Base-by-base conservation (phyloP, 1,284 basidiomycete genomes). In the Violaceomyces palustris region DNA sequence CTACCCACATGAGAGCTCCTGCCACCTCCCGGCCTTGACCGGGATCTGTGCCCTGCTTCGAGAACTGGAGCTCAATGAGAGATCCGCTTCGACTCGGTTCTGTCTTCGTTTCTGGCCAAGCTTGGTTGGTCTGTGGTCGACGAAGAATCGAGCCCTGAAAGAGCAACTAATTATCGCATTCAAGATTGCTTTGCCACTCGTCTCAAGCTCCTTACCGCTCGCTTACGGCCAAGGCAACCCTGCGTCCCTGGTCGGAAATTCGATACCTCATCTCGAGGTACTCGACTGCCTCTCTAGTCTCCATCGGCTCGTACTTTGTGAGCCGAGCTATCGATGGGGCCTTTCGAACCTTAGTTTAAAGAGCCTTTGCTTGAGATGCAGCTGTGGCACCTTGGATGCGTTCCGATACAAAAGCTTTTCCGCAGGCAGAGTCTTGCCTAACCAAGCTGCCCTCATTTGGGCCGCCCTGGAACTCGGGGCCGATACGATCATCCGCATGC, bases 391-490 rank as follows among this genome's bases (percentile, higher is more conserved):
- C n/a, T n/a, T n/a, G n/a, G n/a, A n/a, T n/a, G n/a, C 82, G 14
- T 87, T 88, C 55, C 72, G 44, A 18, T 79, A 81, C 0, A 75
- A 69, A 17, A 85, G 84, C 1, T 87, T 88, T 67, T 76, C 80
- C 31, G 21, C 83, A 32, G 87, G 87, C 3, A 81, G 79, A 75
- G 80, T 81, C 52, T 88, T 96, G 61, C 81, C 82, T 45, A 67
- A 79, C 0, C 77, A 74, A 18, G 83, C 88, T 67, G 86, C 87
- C 0, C 69, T 88, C 27, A 79, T 82, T 0, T 97, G 92, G 91
- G 80, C 82, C 1, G 78, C 83, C 1, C 74, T 92, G 4, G 84
- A 92, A 69, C 75, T 94, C n/a, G 85, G 87, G 50, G 85, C 88
- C 4, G 87, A 91, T 15, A 21, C 36, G 15, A 9, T 42, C 14